Conservation (phyloP, 257 asterid species). For the Parsonsia alboflavescens region DNA sequence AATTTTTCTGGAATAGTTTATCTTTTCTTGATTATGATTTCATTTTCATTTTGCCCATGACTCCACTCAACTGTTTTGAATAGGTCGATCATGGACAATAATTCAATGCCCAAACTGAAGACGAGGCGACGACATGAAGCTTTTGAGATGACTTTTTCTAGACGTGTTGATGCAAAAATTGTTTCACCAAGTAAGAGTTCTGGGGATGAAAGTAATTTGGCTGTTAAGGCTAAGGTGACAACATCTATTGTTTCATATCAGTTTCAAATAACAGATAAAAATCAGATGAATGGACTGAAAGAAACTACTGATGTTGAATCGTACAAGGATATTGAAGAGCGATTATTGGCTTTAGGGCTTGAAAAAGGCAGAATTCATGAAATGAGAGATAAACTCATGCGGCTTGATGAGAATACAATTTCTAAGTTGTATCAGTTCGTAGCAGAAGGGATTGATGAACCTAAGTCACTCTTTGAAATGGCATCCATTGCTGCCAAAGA, state of each 20-base stretch:
- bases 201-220: background rate
- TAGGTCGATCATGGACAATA: constrained; percentile 1
- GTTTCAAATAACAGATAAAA: background rate
- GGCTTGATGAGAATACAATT: background rate
- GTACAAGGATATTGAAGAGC: background rate
- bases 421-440: background rate
- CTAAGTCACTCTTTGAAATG: background rate
- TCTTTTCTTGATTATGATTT: background rate
- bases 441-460: background rate
- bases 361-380: background rate
- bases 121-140: background rate
- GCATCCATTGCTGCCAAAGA: background rate
- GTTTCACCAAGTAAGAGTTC: background rate
- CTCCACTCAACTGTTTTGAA: background rate
- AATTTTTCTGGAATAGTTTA: background rate
- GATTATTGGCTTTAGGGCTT: background rate
- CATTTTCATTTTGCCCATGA: background rate
- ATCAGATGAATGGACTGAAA: background rate
- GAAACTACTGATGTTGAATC: background rate
- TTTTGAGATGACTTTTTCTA: background rate
- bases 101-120: background rate
- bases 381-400: no score
- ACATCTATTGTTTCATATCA: background rate
- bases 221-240: background rate
- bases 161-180: background rate